phyloP scores from a whole-genome alignment of 768 basidiomycete species.

The Lactifluus volemus region DNA sequence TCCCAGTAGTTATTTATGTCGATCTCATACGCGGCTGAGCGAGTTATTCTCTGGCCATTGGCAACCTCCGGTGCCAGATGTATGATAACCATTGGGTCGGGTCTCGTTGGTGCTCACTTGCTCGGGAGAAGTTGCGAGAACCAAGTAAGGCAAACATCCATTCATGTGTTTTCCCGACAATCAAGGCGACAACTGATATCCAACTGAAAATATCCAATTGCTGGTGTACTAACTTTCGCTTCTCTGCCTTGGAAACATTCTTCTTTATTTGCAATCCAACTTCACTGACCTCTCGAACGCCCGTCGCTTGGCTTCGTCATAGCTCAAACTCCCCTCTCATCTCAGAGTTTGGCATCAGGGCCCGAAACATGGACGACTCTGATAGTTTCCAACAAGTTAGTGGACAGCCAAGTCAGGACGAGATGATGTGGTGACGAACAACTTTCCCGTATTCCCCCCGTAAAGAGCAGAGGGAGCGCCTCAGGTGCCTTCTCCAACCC shows the following conservation, averaged over 20 bases:
- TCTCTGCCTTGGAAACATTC: too few species aligned
- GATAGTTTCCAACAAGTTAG: background rate
- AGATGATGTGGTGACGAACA: slow-evolving; percentile 30
- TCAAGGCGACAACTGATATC: too few species aligned
- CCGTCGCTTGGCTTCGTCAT: too few species aligned
- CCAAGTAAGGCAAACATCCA: background rate
- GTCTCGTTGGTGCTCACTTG: background rate
- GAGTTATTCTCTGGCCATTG: background rate
- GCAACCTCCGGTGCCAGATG: background rate
- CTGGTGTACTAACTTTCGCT: too few species aligned
- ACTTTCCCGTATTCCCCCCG: slow-evolving; percentile 75
- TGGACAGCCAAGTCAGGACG: background rate
- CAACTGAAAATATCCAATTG: too few species aligned
- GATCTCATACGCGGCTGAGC: background rate
- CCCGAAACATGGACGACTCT: slow-evolving; percentile 54
- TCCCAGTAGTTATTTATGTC: background rate
- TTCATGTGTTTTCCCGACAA: too few species aligned
- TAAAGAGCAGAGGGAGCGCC: slow-evolving; percentile 63
- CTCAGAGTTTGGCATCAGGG: slow-evolving; percentile 8
- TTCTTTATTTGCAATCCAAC: too few species aligned
- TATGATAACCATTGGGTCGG: background rate
- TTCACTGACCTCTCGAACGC: too few species aligned
- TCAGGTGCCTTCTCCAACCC: slow-evolving; percentile 67
- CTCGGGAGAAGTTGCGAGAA: background rate
- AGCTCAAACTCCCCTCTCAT: background rate